phyloP scores from a whole-genome alignment of 768 basidiomycete species.

The Tylopilus vinaceipallidus region DNA sequence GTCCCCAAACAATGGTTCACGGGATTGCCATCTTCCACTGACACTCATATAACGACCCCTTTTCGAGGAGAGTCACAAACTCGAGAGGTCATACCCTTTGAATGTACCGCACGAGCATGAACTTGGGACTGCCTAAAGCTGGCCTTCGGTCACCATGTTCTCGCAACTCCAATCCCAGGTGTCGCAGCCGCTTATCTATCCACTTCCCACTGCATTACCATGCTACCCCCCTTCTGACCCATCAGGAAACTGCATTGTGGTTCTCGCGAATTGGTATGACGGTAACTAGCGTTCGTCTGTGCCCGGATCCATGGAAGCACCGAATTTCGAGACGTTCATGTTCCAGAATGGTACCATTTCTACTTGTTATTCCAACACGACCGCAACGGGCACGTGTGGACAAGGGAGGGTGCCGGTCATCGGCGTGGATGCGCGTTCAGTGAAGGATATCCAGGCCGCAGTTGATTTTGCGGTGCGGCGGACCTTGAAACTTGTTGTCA shows the following conservation, averaged over 20 bases:
- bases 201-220: conserved; percentile 15
- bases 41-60: no score
- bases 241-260: conserved; percentile 38
- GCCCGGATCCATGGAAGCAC: conserved; percentile 39
- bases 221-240: conserved; percentile 21
- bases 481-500: conserved; percentile 25
- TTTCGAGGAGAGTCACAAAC: no score
- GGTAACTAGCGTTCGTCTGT: conserved; percentile 42
- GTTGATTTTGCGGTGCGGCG: conserved; percentile 23
- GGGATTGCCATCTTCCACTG: no score
- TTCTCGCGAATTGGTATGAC: conserved; percentile 28
- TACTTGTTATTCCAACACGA: conserved; percentile 31
- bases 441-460: conserved; percentile 25
- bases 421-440: conserved; percentile 23
- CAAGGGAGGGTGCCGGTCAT: conserved; percentile 27
- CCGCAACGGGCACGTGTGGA: conserved; percentile 18
- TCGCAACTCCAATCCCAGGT: conserved; percentile 14
- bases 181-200: conserved; percentile 17
- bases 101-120: no score
- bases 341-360: conserved; percentile 46
- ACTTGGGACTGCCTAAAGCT: no score
- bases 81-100: no score
- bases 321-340: conserved; percentile 35
- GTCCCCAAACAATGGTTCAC: no score
- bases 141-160: conserved; percentile 16